Percentiles rank a stretch among this genome's conserved stretches.
Conservation (phyloP, 768 basidiomycete genomes). For the Mycena haematopus region DNA sequence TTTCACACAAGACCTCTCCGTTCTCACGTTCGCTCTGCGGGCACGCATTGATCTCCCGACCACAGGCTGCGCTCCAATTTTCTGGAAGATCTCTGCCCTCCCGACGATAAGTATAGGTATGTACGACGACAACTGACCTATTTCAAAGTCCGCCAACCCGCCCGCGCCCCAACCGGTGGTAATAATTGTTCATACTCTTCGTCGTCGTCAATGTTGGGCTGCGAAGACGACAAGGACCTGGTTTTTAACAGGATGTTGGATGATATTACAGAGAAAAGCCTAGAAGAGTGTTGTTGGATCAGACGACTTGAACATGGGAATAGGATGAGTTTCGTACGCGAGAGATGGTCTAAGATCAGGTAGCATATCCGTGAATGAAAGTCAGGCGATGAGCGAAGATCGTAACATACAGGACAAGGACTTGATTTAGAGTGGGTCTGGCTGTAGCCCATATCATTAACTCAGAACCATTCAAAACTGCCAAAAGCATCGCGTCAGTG, state of each 20-base stretch:
- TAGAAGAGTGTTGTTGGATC: not conserved
- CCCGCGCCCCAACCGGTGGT: not conserved
- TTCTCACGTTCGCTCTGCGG: too few relatives aligned
- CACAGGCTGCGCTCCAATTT: too few relatives aligned
- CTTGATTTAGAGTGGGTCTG: constrained; percentile 3
- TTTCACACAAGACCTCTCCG: too few relatives aligned
- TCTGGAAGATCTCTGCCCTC: too few relatives aligned
- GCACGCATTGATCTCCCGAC: too few relatives aligned
- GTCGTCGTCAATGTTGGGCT: not conserved
- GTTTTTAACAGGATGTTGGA: not conserved
- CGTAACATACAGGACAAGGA: constrained; percentile 12
- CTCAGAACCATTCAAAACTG: constrained; percentile 19
- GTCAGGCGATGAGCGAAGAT: not conserved
- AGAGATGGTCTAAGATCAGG: constrained; percentile 3
- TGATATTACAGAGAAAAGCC: constrained; percentile 14
- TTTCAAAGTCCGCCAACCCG: not conserved
- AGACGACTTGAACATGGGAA: too few relatives aligned
- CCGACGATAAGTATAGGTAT: too few relatives aligned
- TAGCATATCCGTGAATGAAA: not conserved
- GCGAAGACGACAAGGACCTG: not conserved
- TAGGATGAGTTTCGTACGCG: not conserved
- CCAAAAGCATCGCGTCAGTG: not conserved
- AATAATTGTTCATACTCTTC: constrained; percentile 7
- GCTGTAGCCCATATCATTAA: constrained; percentile 11
- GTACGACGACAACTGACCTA: not conserved